These are phyloP conservation scores for Pichia californica DNA, from an alignment of 805 yeast species.

Conservation along the genomic window DNA sequence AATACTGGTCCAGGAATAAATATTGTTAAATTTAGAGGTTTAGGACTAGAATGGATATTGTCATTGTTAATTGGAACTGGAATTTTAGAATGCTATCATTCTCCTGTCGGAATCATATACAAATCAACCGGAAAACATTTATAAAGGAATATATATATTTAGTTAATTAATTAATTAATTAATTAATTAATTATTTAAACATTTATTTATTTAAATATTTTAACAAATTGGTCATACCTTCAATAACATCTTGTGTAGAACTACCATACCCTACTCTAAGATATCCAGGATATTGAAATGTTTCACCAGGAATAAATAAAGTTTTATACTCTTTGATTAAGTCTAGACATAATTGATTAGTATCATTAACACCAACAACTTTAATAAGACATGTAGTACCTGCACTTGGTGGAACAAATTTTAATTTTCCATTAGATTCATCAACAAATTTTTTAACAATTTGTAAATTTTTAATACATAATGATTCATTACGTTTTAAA, in stretches of 20 bases:
- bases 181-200: too few species aligned
- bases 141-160: too few species aligned
- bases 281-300: constrained; percentile 36
- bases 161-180: too few species aligned
- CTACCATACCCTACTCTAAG: constrained; percentile 47
- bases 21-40: constrained; percentile 7
- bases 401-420: constrained; percentile 39
- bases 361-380: constrained; percentile 23
- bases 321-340: constrained; percentile 32
- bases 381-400: constrained; percentile 43
- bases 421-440: constrained; percentile 27
- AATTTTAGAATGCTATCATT: background rate
- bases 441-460: constrained; percentile 4
- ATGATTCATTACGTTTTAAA: constrained; percentile 33
- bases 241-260: constrained; percentile 12
- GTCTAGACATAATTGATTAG: constrained; percentile 30
- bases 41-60: constrained; percentile 9
- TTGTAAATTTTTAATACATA: constrained; percentile 35
- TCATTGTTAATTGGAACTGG: constrained; percentile 8
- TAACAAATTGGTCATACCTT: background rate
- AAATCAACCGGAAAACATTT: constrained; percentile 7
- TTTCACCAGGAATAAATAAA: constrained; percentile 45
- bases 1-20: constrained; percentile 6
- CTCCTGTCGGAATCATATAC: constrained; percentile 6
- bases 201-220: constrained; percentile 25